Evolutionary conservation across 768 basidiomycete species (phyloP).

Genomic region (Phylloporus rhodoxanthus): DNA sequence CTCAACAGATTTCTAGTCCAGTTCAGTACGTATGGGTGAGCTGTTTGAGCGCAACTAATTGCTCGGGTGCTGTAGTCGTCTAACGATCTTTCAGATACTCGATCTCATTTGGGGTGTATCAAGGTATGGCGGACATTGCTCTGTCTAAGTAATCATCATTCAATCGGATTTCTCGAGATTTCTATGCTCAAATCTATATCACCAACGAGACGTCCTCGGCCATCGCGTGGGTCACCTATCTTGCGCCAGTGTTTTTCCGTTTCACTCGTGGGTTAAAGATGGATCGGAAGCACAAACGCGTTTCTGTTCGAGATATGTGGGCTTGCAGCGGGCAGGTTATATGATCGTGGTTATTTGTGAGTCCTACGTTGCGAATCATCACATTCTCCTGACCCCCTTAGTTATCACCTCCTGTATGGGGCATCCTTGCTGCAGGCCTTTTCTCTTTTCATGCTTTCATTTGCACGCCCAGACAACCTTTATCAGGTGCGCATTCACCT

Average conservation of each 20-base stretch:
- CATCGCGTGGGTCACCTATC: slow-evolving; percentile 32
- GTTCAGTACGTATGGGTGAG: slow-evolving; percentile 36
- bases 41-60: too few relatives aligned
- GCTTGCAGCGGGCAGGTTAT: slow-evolving; percentile 41
- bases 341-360: slow-evolving; percentile 51
- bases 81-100: slow-evolving; percentile 26
- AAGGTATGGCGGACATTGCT: slow-evolving; percentile 25
- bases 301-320: slow-evolving; percentile 42
- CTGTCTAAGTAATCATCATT: not conserved
- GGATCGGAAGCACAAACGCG: slow-evolving; percentile 47
- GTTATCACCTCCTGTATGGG: slow-evolving; percentile 22
- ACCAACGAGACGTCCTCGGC: slow-evolving; percentile 33
- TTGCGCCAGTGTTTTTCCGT: not conserved
- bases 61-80: too few relatives aligned
- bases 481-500: slow-evolving; percentile 33
- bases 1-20: slow-evolving; percentile 35
- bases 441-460: slow-evolving; percentile 42
- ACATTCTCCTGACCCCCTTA: not conserved
- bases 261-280: slow-evolving; percentile 19
- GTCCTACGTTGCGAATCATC: slow-evolving; percentile 4
- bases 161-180: slow-evolving; percentile 25
- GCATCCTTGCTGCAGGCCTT: slow-evolving; percentile 27
- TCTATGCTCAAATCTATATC: slow-evolving; percentile 35
- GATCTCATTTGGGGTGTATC: slow-evolving; percentile 40
- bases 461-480: slow-evolving; percentile 37